phyloP scores from a whole-genome alignment of 805 yeast species.

The Aciculoconidium aculeatum region DNA sequence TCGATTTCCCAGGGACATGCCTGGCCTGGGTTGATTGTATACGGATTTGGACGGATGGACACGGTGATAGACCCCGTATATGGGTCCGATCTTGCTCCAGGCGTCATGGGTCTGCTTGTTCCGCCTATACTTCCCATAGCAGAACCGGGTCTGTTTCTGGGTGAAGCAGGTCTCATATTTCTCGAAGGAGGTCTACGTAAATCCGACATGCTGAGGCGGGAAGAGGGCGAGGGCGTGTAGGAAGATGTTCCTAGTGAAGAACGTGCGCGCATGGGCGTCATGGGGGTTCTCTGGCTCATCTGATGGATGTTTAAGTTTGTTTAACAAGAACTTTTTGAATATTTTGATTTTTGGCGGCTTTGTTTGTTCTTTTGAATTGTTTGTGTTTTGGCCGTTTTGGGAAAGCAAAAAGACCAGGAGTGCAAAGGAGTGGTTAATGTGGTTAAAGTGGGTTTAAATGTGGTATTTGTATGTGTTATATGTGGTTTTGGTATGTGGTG shows the following conservation, averaged over 20 bases:
- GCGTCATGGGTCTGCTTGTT: constrained; percentile 32
- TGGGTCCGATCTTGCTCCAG: constrained; percentile 27
- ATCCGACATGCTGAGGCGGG: constrained; percentile 14
- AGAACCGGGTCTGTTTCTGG: constrained; percentile 32
- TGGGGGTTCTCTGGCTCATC: constrained; percentile 17
- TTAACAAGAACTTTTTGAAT: too few relatives aligned
- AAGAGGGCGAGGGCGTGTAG: constrained; percentile 3
- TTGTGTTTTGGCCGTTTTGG: too few relatives aligned
- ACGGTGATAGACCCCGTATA: constrained; percentile 74
- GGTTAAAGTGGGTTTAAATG: too few relatives aligned
- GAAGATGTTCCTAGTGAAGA: constrained; percentile 17
- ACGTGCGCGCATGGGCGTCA: constrained; percentile 24
- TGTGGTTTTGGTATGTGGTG: too few relatives aligned
- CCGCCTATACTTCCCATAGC: constrained; percentile 23
- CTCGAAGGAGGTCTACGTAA: constrained; percentile 27
- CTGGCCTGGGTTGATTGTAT: constrained; percentile 27
- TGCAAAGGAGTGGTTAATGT: too few relatives aligned
- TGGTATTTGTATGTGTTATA: too few relatives aligned
- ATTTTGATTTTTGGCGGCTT: too few relatives aligned
- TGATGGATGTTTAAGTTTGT: too few relatives aligned
- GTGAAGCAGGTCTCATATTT: constrained; percentile 25
- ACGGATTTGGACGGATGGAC: constrained; percentile 72
- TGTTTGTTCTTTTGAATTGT: too few relatives aligned
- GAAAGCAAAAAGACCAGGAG: too few relatives aligned
- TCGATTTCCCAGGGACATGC: constrained; percentile 42